Evolutionary conservation across 768 basidiomycete genomes (phyloP).

Genomic region (Hericium coralloides): DNA sequence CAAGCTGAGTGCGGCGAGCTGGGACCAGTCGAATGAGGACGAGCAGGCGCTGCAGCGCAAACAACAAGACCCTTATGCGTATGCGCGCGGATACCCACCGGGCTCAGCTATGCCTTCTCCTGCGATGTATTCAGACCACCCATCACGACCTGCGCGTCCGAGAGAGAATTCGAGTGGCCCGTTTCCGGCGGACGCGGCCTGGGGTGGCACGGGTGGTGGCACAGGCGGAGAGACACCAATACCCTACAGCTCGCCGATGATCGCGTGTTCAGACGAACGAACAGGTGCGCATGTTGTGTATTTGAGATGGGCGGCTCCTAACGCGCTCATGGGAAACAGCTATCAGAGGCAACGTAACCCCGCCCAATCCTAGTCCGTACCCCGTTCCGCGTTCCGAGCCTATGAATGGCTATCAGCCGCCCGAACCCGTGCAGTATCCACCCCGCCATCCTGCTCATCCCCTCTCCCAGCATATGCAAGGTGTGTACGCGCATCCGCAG

Average conservation of each 20-base stretch:
- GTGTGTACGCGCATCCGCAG: neutral
- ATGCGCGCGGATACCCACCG: conserved; percentile 6
- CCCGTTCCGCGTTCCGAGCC: neutral
- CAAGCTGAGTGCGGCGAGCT: conserved; percentile 55
- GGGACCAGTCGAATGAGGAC: conserved; percentile 36
- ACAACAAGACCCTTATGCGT: neutral
- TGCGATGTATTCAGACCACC: conserved; percentile 18
- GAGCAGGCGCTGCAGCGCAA: conserved; percentile 13
- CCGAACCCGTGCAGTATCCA: neutral
- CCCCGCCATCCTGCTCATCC: neutral
- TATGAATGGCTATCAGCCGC: neutral
- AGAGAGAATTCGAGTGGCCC: conserved; percentile 14
- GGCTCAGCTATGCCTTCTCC: conserved; percentile 6
- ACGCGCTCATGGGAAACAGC: conserved; percentile 2
- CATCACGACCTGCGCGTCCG: conserved; percentile 8
- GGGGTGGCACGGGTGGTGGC: conserved; percentile 9
- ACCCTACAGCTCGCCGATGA: conserved; percentile 34
- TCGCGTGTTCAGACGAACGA: conserved; percentile 49
- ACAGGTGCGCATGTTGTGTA: conserved; percentile 32
- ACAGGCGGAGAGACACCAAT: conserved; percentile 25
- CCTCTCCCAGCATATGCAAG: neutral
- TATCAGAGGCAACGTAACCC: conserved; percentile 5
- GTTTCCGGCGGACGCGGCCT: conserved; percentile 17
- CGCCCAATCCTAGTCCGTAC: conserved; percentile 4
- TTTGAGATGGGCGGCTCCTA: neutral